A percentile compares a stretch with the other conserved stretches of the same genome.
Evolutionary conservation across 352 stramenopile genomes (phyloP).

Genomic region (Globisporangium takayamanum): DNA sequence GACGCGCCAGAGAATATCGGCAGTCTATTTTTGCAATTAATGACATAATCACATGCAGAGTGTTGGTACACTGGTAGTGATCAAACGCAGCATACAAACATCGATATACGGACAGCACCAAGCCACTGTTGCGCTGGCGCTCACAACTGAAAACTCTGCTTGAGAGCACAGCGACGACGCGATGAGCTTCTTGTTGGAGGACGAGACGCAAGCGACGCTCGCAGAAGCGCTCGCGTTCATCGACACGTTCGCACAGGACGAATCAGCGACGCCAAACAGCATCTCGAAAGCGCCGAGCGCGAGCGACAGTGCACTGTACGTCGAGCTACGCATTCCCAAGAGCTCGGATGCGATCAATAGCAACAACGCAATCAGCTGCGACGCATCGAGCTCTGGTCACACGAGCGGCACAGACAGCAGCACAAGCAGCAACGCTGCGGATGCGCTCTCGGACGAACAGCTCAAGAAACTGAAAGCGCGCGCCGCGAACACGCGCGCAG

Average conservation of each 20-base stretch:
- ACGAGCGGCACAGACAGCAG: not conserved
- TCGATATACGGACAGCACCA: too few species aligned
- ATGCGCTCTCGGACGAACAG: not conserved
- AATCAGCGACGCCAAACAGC: not conserved
- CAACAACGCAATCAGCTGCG: not conserved
- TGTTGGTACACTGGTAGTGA: too few species aligned
- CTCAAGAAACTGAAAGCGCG: not conserved
- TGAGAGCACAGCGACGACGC: too few species aligned
- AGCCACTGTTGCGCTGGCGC: too few species aligned
- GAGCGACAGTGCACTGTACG: not conserved
- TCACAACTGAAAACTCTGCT: too few species aligned
- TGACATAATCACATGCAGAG: too few species aligned
- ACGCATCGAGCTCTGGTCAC: not conserved
- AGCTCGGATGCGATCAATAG: not conserved
- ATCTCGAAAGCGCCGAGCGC: not conserved
- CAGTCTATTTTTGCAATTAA: too few species aligned
- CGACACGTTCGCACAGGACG: conserved; percentile 3
- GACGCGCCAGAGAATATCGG: too few species aligned
- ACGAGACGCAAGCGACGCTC: conserved; percentile 12
- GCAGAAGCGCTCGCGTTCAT: conserved; percentile 16
- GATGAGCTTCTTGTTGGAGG: conserved; percentile 6
- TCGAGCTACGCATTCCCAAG: not conserved
- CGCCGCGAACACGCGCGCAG: not conserved
- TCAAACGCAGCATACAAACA: too few species aligned
- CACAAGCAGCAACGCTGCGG: not conserved